Conservation (phyloP, 2,329 filamentous ascomycete genomes). For the Alternaria arborescens region DNA sequence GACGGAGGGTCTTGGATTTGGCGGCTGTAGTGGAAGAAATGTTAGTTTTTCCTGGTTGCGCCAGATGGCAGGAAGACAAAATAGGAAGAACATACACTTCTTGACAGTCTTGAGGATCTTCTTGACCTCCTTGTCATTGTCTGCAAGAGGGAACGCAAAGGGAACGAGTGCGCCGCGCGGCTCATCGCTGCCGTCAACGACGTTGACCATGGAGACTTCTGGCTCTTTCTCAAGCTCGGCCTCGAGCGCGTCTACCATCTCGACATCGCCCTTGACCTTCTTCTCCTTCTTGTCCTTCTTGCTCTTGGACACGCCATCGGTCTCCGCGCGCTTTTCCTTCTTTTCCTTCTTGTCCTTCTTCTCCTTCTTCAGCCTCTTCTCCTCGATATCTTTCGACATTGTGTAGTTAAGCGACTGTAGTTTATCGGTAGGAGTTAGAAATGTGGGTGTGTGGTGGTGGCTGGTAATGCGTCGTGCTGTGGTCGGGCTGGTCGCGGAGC, state of each 20-base stretch:
- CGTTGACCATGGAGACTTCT: constrained; percentile 59
- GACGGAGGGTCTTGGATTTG: constrained; percentile 94
- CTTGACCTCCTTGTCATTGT: constrained; percentile 74
- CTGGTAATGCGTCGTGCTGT: constrained; percentile 17
- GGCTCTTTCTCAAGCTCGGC: constrained; percentile 68
- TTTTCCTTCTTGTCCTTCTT: constrained; percentile 69
- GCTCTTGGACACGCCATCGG: constrained; percentile 51
- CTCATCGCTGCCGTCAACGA: constrained; percentile 55
- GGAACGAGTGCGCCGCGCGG: constrained; percentile 71
- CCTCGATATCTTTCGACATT: constrained; percentile 51
- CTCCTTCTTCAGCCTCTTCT: constrained; percentile 54
- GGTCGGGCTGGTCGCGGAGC: constrained; percentile 13
- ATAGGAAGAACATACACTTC: constrained; percentile 58
- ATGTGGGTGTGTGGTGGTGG: constrained; percentile 6
- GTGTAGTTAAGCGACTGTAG: constrained; percentile 17
- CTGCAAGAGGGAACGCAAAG: constrained; percentile 81
- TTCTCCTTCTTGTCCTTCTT: constrained; percentile 71
- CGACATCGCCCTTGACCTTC: constrained; percentile 69
- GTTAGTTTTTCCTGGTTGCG: background rate
- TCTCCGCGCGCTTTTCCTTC: constrained; percentile 71
- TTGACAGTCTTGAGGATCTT: constrained; percentile 72
- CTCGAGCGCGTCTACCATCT: constrained; percentile 65
- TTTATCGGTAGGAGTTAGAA: background rate
- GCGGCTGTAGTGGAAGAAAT: constrained; percentile 69
- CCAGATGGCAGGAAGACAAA: constrained; percentile 12